A percentile compares a stretch with the other conserved stretches of the same genome.
phyloP scores from a whole-genome alignment of 192 early-diverging fungal species.

The Coemansia sp. region DNA sequence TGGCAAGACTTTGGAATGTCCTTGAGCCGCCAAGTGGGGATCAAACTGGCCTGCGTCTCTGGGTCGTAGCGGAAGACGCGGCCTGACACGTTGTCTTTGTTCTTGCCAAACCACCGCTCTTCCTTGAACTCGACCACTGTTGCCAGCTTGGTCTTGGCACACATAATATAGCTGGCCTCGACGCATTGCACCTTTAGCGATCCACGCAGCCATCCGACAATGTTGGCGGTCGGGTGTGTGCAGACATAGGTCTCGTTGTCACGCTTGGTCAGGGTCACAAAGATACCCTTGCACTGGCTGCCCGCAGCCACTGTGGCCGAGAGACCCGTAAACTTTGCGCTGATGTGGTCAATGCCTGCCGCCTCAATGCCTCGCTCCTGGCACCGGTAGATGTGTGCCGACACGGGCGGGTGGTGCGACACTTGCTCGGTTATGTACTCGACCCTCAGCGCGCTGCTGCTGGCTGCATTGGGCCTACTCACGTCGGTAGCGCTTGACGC shows the following conservation, averaged over 20 bases:
- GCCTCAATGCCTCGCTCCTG: slow-evolving; percentile 60
- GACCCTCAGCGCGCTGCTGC: slow-evolving; percentile 27
- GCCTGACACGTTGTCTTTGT: slow-evolving; percentile 64
- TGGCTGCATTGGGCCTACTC: slow-evolving; percentile 4
- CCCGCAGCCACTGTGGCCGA: slow-evolving; percentile 68
- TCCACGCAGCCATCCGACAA: slow-evolving; percentile 68
- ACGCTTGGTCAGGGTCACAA: slow-evolving; percentile 56
- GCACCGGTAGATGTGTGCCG: slow-evolving; percentile 64
- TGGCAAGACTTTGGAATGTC: slow-evolving; percentile 55
- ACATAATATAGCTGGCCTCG: slow-evolving; percentile 61
- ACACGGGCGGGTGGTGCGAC: slow-evolving; percentile 60
- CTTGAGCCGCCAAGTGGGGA: slow-evolving; percentile 52
- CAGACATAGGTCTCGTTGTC: slow-evolving; percentile 64
- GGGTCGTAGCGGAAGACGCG: slow-evolving; percentile 65
- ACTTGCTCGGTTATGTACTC: slow-evolving; percentile 64
- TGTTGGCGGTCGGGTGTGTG: slow-evolving; percentile 63
- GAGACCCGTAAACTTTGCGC: slow-evolving; percentile 70
- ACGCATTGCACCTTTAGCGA: slow-evolving; percentile 60
- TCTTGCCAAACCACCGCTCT: slow-evolving; percentile 68
- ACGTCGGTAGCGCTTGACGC: slow-evolving; percentile 37
- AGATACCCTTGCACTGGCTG: slow-evolving; percentile 63
- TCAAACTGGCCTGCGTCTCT: slow-evolving; percentile 18
- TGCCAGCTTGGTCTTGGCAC: slow-evolving; percentile 60
- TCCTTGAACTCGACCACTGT: slow-evolving; percentile 69
- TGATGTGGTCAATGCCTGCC: slow-evolving; percentile 68